Percentiles rank a stretch among this genome's conserved stretches.
phyloP scores from a whole-genome alignment of 805 yeast genomes.

The Blastobotrys robertii region DNA sequence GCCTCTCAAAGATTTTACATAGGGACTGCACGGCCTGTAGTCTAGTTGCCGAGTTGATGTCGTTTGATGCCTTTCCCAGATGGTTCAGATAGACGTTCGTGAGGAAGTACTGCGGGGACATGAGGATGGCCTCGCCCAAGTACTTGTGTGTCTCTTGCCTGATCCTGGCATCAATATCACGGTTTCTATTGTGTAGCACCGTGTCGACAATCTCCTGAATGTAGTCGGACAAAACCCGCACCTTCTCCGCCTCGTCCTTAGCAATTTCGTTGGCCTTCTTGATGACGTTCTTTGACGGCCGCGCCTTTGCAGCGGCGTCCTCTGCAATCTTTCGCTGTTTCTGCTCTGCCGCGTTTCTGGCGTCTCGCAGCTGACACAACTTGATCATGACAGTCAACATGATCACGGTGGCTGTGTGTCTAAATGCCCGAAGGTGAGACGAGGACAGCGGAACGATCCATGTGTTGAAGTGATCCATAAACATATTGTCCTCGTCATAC shows the following conservation, averaged over 20 bases:
- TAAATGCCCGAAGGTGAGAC: constrained; percentile 57
- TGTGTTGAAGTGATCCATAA: constrained; percentile 40
- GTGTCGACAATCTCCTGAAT: constrained; percentile 57
- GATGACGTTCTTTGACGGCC: constrained; percentile 2
- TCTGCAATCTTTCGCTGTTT: constrained; percentile 4
- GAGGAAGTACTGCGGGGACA: constrained; percentile 60
- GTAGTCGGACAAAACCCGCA: constrained; percentile 29
- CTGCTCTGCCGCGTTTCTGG: constrained; percentile 6
- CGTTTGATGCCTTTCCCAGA: constrained; percentile 81
- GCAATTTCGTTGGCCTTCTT: constrained; percentile 6
- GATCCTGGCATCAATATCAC: constrained; percentile 66
- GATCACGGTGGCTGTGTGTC: constrained; percentile 55
- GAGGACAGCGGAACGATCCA: constrained; percentile 74
- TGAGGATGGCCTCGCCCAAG: constrained; percentile 64
- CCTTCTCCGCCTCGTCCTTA: constrained; percentile 16
- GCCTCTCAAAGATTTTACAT: constrained; percentile 37
- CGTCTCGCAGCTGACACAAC: constrained; percentile 37
- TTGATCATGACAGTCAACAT: constrained; percentile 51
- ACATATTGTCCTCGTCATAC: constrained; percentile 19
- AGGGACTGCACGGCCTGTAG: constrained; percentile 52
- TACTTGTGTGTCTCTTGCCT: constrained; percentile 58
- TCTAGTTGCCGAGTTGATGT: constrained; percentile 50
- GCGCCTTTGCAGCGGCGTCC: constrained; percentile 4
- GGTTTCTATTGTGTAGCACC: constrained; percentile 64
- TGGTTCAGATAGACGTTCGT: constrained; percentile 63